Percentiles rank a stretch among this genome's conserved stretches.
phyloP scores from a whole-genome alignment of 2,329 filamentous ascomycete genomes.

The Aspergillus sp. region DNA sequence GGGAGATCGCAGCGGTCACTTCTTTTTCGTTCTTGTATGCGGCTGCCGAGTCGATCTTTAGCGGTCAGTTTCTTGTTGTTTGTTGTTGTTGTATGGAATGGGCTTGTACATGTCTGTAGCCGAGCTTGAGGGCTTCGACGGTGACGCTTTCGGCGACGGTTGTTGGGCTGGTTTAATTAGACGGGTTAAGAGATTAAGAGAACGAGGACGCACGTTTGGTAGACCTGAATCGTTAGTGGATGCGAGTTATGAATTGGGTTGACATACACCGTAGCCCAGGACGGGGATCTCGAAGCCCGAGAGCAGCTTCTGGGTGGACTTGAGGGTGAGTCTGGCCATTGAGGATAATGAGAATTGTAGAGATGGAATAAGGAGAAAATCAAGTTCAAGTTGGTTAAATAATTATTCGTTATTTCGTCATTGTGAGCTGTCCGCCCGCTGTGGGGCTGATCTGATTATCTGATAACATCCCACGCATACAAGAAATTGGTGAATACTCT shows the following conservation, averaged over 20 bases:
- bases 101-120: slow-evolving; percentile 56
- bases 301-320: slow-evolving; percentile 40
- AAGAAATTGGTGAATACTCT: too few relatives aligned
- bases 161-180: slow-evolving; percentile 46
- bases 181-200: too few relatives aligned
- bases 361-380: too few relatives aligned
- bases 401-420: too few relatives aligned
- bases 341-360: too few relatives aligned
- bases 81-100: background rate
- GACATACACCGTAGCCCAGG: slow-evolving; percentile 44
- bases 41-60: slow-evolving; percentile 58
- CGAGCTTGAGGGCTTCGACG: slow-evolving; percentile 54
- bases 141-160: slow-evolving; percentile 59
- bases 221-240: slow-evolving; percentile 30
- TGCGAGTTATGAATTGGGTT: background rate
- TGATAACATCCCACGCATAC: too few relatives aligned
- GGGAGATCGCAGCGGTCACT: slow-evolving; percentile 53
- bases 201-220: slow-evolving; percentile 35
- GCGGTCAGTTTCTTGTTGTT: background rate
- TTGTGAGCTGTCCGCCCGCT: too few relatives aligned
- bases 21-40: slow-evolving; percentile 60
- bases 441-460: too few relatives aligned
- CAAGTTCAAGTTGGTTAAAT: too few relatives aligned
- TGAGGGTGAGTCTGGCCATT: slow-evolving; percentile 24
- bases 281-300: slow-evolving; percentile 43